Base-by-base conservation (phyloP, 805 yeast species). In the Soucietia sequanensis region DNA sequence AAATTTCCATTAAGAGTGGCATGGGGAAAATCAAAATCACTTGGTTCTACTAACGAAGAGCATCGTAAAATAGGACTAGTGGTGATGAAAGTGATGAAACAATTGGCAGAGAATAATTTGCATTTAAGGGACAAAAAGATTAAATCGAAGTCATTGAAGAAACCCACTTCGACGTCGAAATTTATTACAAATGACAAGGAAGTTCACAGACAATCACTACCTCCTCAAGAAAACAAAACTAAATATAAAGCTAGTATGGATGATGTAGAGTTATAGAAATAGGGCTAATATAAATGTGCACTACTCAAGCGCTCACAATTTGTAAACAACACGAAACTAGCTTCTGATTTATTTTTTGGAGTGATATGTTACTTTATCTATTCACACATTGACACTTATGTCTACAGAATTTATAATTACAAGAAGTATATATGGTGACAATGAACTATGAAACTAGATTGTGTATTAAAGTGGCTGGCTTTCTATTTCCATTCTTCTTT, bases 61-160 rank as follows among this genome's bases (percentile, higher is more conserved):
- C 63, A 72, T 33, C 44, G 56, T 22, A 78, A 76, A 42, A 50
- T 80, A 2, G 68, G 76, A 3, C 41, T 62, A 11, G 72, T 80
- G 6, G 81, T 76, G 7, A 55, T 54, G 22, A 78, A 72, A 40
- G 77, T 78, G 20, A 52, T 80, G 71, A 70, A 64, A 41, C 75
- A 76, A 45, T 52, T 74, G 38, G 75, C 80, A 13, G n/a, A n/a
- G n/a, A n/a, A n/a, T n/a, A n/a, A n/a, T n/a, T n/a, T n/a, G n/a
- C n/a, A n/a, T n/a, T n/a, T n/a, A n/a, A n/a, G n/a, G n/a, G 27
- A 3, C 72, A 65, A 16, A 61, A 61, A 38, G 76, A 69, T 37
- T 45, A 30, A 23, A 24, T 14, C 33, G 37, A 20, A 21, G 35
- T 16, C 20, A 16, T 6, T 27, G 15, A 21, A 22, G 14, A 34